Base-by-base conservation (phyloP, 805 yeast species). In the Priceomyces carsonii region DNA sequence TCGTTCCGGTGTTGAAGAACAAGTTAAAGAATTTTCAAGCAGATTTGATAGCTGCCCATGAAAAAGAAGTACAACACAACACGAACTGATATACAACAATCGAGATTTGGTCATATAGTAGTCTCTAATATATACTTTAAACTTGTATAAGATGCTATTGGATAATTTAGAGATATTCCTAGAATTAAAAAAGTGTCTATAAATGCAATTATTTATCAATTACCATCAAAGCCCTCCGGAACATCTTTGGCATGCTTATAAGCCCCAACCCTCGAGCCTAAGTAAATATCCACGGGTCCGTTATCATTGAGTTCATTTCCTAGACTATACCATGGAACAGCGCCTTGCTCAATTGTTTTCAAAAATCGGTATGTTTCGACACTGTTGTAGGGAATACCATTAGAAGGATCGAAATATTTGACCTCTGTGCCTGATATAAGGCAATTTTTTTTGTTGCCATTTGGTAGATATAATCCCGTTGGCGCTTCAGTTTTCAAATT, bases 381-480 rank as follows among this genome's bases (percentile, higher is more conserved):
- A 44, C 82, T 82, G 32, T 82, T 74, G 60, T 93, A 93, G 2
- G 96, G 95, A 34, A 93, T 76, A 23, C 95, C 95, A 18, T 84
- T 80, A 23, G 77, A 72, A 0, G 98, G 98, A 65, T 91, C 98
- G 44, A 84, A 80, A 59, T 87, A 91, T 51, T 79, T 75, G 12
- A 93, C 95, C 30, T 80, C 81, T 32, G 74, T 74, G 2, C 95
- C 95, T 3, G 88, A 80, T 28, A 90, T 79, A 17, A 82, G 66
- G 70, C 96, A 84, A 49, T 71, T 60, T 59, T 79, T 75, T 57
- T 78, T 80, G 33, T 71, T 71, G 18, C 85, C 88, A 56, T 71
- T 85, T 26, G 88, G 83, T 38, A 83, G 63, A 43, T 80, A 75
- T 19, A 83, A 79, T 12, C 91, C 91, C 3, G 80, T 68, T 3